Evolutionary conservation across 371 early-diverging fungal genomes (phyloP), one percentile per base, ranked within the genome.

Genomic region (Apophysomyces trapeziformis): DNA sequence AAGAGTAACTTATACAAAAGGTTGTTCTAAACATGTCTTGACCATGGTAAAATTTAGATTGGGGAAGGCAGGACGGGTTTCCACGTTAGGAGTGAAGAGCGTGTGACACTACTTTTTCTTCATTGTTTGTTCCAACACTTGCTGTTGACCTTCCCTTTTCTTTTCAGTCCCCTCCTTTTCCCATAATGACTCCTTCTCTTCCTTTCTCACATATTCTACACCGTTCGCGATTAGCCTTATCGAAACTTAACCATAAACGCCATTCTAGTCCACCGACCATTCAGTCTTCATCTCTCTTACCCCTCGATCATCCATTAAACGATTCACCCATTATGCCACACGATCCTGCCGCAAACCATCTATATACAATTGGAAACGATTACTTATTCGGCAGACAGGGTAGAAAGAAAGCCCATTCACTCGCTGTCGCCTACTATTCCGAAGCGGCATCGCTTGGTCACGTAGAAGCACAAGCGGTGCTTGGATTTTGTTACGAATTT

Each of bases 401-500:
- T 37, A 62, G 74, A 12, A 54, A 65, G 59, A 71, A 79, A 69
- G 78, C 84, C 45, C 77, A 81, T 8, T 60, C 65, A 35, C 68
- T 73, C 26, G 85, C 87, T 12, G 72, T 85, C 7, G 69, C 78
- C 26, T 76, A 79, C 61, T 85, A 76, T 39, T 67, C 73, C 57
- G 69, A 78, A 44, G 82, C 84, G 9, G 68, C 81, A 5, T 61
- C 67, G 5, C 64, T 79, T 16, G 79, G 85, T 3, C 75, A 80
- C 62, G 57, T 75, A 7, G 76, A 76, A 36, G 85, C 89, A 5
- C 73, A 74, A 38, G 87, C 84, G 7, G 73, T 87, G 1, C 77
- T 89, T 32, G 90, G 87, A 13, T 90, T 89, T 60, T 90, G 90
- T 66, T 83, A 83, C 73, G 97, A 97, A 68, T 94, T 94, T 78